Base-by-base conservation (phyloP, 306 rosid species). In the Dalbergia oliveri region DNA sequence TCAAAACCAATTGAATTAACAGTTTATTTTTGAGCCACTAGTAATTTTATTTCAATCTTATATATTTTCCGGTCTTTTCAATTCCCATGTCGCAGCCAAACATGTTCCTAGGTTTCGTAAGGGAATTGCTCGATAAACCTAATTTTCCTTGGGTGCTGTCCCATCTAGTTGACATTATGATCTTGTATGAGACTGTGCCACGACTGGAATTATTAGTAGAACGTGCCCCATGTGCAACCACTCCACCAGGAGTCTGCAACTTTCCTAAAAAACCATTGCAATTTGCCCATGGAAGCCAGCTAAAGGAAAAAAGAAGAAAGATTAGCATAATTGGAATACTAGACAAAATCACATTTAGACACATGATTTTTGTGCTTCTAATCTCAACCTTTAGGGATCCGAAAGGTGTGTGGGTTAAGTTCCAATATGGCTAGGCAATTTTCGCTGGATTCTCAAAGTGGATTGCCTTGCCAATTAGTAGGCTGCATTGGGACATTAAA, bases 381-480 rank as follows among this genome's bases (percentile, higher is more conserved):
- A 58, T 80, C 81, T 77, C 67, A 63, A 69, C 64, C 49, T 64
- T 72, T 45, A 0, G 4, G 54, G 12, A 45, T 13, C 33, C 14
- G 51, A 61, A 70, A 64, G 41, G 15, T 39, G 12, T 35, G 54
- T 70, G 66, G 75, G n/a, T 13, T 57, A 15, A 47, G 62, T 49
- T 65, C 18, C 64, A 73, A 58, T 53, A 57, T 70, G 39, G 61
- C n/a, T 39, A 59, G 66, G 76, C 75, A 66, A 51, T 67, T 86
- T 81, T 74, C 81, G 72, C 75, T 84, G 88, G 92, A 84, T 86
- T 89, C 89, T 84, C 73, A 64, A 80, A 62, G 80, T 72, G 72
- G 49, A 73, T 41, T 79, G 23, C 78, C 51, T 74, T 84, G 31
- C 21, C 37, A 67, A 75, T 72, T 83, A 75, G 76, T 64, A 69